Evolutionary conservation across 331 rosid species (phyloP), one percentile per base, ranked within the genome.

Genomic region (Stylosanthes scabra): DNA sequence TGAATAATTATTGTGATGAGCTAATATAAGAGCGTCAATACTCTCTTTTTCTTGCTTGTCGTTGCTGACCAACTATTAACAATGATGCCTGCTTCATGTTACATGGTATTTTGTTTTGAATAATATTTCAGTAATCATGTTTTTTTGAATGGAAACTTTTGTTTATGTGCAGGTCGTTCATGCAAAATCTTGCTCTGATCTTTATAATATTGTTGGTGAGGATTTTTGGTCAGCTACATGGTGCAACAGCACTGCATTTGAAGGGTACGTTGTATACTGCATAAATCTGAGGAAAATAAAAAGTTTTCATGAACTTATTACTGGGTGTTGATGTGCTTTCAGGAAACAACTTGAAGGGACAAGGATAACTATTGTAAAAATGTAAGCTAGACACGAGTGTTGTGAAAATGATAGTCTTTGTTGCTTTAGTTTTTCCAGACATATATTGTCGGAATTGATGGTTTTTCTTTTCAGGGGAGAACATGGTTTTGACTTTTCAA

Each of bases 331-430:
- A 52, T 81, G 58, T 65, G 74, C 74, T 59, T 87, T 80, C 93
- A 93, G 98, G 95, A 93, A 88, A 82, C 88, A 80, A 70, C 97
- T 93, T 66, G 98, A 93, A 79, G 98, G 98, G 63, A 91, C 97
- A 2, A 85, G 97, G 87, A 88, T 93, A 58, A 86, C 95, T 50
- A 81, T 89, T 11, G 74, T 79, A 49, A 91, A 93, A 87, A 80
- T 29, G 97, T 93, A 91, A 79, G 81, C 76, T 40, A 41, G 55
- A 67, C 34, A 61, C 51, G 37, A 25, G 52, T 60, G 50, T 77
- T 63, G 52, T 79, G 39, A 28, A 64, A 63, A 58, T 74, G 68
- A 50, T 37, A 70, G 68, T 74, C 69, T 57, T 51, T 28, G 47
- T 44, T 44, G 52, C 57, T 52, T 37, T 28, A 44, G 9, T 54